Evolutionary conservation across 225 moss, liverwort and hornwort genomes (phyloP).

Genomic region (Pseudisothecium myosuroides): DNA sequence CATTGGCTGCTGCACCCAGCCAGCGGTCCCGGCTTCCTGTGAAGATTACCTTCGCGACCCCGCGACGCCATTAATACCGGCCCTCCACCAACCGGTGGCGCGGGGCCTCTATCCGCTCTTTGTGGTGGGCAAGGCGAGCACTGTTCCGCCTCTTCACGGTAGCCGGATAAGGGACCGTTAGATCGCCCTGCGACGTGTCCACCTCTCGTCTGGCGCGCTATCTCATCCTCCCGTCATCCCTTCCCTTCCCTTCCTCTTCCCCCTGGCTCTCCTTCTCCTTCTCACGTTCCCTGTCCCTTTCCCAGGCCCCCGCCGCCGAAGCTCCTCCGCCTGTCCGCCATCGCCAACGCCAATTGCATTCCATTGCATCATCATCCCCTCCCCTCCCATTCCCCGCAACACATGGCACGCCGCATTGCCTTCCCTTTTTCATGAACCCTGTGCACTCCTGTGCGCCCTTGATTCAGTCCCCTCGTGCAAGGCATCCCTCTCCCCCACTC

Average conservation of each 20-base stretch:
- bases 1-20: not conserved
- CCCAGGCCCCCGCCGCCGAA: not conserved
- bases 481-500: not conserved
- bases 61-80: not conserved
- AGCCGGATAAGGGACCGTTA: slow-evolving; percentile 27
- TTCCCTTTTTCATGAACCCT: not conserved
- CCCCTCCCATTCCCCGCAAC: not conserved
- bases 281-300: no score
- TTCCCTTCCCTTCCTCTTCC: not conserved
- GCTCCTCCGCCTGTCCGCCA: not conserved
- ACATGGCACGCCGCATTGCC: slow-evolving; percentile 20
- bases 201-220: slow-evolving; percentile 5
- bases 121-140: slow-evolving; percentile 15
- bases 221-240: not conserved
- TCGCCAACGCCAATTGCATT: not conserved
- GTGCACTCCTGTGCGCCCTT: not conserved
- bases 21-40: not conserved
- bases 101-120: slow-evolving; percentile 30
- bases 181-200: slow-evolving; percentile 11
- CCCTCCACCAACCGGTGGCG: slow-evolving; percentile 17
- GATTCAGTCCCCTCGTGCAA: slow-evolving; percentile 7
- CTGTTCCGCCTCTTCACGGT: not conserved
- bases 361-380: not conserved
- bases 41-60: not conserved
- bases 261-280: no score